phyloP scores from a whole-genome alignment of 352 stramenopile genomes.

The Phytophthora idaei region DNA sequence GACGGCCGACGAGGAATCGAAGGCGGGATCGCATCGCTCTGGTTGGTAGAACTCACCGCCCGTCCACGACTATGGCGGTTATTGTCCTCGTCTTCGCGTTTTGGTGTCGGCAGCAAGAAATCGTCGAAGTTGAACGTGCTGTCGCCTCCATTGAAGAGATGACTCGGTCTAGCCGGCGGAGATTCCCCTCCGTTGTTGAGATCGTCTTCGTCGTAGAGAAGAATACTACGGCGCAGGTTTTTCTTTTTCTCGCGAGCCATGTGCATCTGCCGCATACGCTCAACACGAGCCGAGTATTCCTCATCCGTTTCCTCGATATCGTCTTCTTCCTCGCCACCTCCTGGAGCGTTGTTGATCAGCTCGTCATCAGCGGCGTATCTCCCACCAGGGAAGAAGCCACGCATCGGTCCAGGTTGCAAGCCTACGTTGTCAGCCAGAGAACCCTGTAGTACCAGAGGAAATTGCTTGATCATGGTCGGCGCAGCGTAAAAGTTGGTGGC shows the following conservation, averaged over 20 bases:
- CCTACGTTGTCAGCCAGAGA: slow-evolving; percentile 38
- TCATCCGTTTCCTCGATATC: slow-evolving; percentile 56
- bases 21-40: slow-evolving; percentile 33
- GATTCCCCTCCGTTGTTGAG: slow-evolving; percentile 39
- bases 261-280: slow-evolving; percentile 67
- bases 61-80: slow-evolving; percentile 22
- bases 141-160: slow-evolving; percentile 33
- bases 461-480: slow-evolving; percentile 56
- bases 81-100: slow-evolving; percentile 21
- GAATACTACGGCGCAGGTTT: slow-evolving; percentile 44
- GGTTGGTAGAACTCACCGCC: slow-evolving; percentile 33
- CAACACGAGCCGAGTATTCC: slow-evolving; percentile 56
- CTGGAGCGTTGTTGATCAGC: slow-evolving; percentile 28
- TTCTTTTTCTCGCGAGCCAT: slow-evolving; percentile 72
- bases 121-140: slow-evolving; percentile 56
- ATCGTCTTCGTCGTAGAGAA: slow-evolving; percentile 53
- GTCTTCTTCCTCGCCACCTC: slow-evolving; percentile 33
- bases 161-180: slow-evolving; percentile 27
- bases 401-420: slow-evolving; percentile 34
- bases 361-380: slow-evolving; percentile 48
- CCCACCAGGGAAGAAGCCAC: slow-evolving; percentile 41
- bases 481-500: slow-evolving; percentile 55
- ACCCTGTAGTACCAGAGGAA: slow-evolving; percentile 47
- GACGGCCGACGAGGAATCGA: slow-evolving; percentile 34
- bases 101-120: slow-evolving; percentile 43